Conservation (phyloP, 2,329 filamentous ascomycete species). For the Calycina marina region DNA sequence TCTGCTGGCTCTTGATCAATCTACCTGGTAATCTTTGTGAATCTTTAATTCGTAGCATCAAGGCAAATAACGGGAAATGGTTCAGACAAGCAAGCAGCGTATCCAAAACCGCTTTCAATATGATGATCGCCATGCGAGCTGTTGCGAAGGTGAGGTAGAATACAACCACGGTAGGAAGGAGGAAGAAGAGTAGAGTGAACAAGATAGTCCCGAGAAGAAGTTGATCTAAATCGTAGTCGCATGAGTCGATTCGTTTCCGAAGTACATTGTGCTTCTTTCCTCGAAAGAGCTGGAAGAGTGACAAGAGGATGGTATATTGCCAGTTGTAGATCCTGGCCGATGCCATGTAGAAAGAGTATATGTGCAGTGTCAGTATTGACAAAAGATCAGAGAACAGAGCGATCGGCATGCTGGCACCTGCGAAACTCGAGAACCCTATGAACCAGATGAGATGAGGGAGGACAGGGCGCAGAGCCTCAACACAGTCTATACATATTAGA, state of each 20-base stretch:
- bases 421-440: constrained; percentile 88
- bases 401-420: constrained; percentile 91
- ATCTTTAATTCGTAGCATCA: constrained; percentile 94
- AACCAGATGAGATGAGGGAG: constrained; percentile 83
- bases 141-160: constrained; percentile 96
- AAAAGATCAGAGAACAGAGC: constrained; percentile 89
- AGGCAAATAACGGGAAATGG: constrained; percentile 90
- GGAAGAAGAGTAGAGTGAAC: constrained; percentile 88
- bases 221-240: constrained; percentile 96
- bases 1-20: constrained; percentile 10
- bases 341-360: constrained; percentile 95
- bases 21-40: constrained; percentile 71
- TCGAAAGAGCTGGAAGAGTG: constrained; percentile 95
- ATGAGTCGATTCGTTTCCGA: constrained; percentile 93
- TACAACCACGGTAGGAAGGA: constrained; percentile 86
- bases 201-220: constrained; percentile 90
- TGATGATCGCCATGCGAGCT: constrained; percentile 88
- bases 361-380: constrained; percentile 83
- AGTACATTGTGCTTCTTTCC: constrained; percentile 97
- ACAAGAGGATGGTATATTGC: constrained; percentile 93
- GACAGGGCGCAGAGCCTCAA: constrained; percentile 60
- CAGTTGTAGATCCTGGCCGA: constrained; percentile 96
- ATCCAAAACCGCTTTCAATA: constrained; percentile 79
- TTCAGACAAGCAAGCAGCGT: constrained; percentile 88
- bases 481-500: constrained; percentile 39